These are phyloP conservation scores for Lachnellula subtilissima DNA, from an alignment of 2,329 filamentous ascomycete genomes.

Conservation along the genomic window DNA sequence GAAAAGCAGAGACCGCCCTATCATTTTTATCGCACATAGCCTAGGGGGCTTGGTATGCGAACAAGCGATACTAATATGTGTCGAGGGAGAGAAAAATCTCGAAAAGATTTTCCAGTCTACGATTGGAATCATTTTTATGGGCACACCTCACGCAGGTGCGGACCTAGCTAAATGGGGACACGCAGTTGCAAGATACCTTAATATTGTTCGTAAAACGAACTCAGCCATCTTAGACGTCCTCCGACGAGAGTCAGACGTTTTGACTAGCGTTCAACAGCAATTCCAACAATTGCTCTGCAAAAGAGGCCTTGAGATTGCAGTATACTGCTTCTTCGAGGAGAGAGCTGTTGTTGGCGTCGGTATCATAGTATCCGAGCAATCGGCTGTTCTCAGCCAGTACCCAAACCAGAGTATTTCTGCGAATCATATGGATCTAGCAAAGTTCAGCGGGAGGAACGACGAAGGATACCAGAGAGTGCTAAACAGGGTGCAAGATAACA, in stretches of 20 bases:
- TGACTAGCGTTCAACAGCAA: constrained; percentile 8
- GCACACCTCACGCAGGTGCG: constrained; percentile 15
- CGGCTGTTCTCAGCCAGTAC: constrained; percentile 11
- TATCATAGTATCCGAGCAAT: constrained; percentile 6
- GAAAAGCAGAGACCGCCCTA: too few species aligned
- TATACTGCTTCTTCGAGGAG: constrained; percentile 12
- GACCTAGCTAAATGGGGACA: constrained; percentile 10
- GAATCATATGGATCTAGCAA: constrained; percentile 17
- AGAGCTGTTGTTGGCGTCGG: constrained; percentile 5
- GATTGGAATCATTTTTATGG: constrained; percentile 18
- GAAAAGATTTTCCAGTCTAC: constrained; percentile 11
- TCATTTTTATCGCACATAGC: too few species aligned
- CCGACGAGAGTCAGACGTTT: constrained; percentile 3
- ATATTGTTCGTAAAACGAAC: constrained; percentile 5
- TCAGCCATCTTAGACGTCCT: constrained; percentile 4
- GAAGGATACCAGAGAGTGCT: constrained; percentile 13
- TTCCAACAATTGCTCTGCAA: constrained; percentile 11
- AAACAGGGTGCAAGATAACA: constrained; percentile 2
- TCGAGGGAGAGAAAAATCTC: too few species aligned
- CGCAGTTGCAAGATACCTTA: constrained; percentile 1
- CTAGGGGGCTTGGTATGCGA: too few species aligned
- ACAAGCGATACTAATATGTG: too few species aligned
- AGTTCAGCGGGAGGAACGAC: constrained; percentile 12
- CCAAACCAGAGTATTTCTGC: constrained; percentile 14
- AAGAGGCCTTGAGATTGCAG: not conserved